These are phyloP conservation scores for Ganoderma boninense DNA, from an alignment of 1,284 basidiomycete species.

Conservation along the genomic window DNA sequence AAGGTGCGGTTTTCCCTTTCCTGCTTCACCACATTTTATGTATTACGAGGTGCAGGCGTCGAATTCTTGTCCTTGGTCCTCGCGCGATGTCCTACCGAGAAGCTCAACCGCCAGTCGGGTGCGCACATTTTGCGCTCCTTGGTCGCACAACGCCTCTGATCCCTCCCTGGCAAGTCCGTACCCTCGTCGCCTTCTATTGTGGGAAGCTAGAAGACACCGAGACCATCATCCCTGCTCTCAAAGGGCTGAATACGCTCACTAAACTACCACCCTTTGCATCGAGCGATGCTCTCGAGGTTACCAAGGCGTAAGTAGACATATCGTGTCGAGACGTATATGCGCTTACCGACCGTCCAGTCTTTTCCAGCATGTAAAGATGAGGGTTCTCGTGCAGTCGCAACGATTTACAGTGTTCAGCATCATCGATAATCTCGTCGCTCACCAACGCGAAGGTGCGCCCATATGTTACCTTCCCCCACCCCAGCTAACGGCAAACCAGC, in stretches of 20 bases:
- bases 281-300: conserved; percentile 74
- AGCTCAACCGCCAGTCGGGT: conserved; percentile 87
- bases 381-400: conserved; percentile 82
- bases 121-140: conserved; percentile 38
- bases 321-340: not conserved
- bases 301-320: conserved; percentile 66
- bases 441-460: conserved; percentile 71
- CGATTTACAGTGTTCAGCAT: conserved; percentile 87
- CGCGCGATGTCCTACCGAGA: conserved; percentile 63
- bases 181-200: conserved; percentile 85
- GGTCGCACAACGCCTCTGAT: conserved; percentile 20
- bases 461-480: too few species aligned
- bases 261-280: conserved; percentile 73
- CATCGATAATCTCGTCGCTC: conserved; percentile 82
- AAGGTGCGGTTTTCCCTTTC: conserved; percentile 59
- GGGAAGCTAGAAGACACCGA: conserved; percentile 89
- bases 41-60: conserved; percentile 62
- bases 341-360: conserved; percentile 55
- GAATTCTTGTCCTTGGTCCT: conserved; percentile 77
- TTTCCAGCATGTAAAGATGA: conserved; percentile 84
- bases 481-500: conserved; percentile 47
- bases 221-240: conserved; percentile 79
- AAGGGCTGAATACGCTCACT: conserved; percentile 77
- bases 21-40: not conserved
- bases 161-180: conserved; percentile 64